These are phyloP conservation scores for Myxozyma monticola DNA, from an alignment of 805 yeast genomes.

Conservation along the genomic window DNA sequence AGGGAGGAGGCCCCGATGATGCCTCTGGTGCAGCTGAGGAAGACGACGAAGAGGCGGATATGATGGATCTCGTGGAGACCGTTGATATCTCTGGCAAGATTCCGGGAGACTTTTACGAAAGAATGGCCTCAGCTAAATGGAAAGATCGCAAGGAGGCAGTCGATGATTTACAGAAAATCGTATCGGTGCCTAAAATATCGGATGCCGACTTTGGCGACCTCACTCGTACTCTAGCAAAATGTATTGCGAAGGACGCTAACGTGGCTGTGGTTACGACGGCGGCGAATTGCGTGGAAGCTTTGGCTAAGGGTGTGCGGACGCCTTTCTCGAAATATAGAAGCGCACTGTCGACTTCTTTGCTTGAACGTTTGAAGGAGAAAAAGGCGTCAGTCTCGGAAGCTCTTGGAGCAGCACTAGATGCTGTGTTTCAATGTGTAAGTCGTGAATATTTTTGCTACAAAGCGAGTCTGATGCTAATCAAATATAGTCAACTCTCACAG, in stretches of 20 bases:
- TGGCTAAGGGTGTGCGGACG: slow-evolving; percentile 66
- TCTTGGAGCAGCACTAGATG: slow-evolving; percentile 63
- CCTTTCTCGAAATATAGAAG: slow-evolving; percentile 57
- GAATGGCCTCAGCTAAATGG: slow-evolving; percentile 73
- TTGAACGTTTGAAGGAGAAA: slow-evolving; percentile 87
- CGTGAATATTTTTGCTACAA: not conserved
- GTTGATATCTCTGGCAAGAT: slow-evolving; percentile 64
- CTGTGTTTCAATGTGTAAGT: slow-evolving; percentile 49
- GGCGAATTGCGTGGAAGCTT: slow-evolving; percentile 58
- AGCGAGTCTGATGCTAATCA: not conserved
- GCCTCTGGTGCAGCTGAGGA: slow-evolving; percentile 31
- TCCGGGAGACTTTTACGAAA: slow-evolving; percentile 59
- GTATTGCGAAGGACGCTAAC: slow-evolving; percentile 79
- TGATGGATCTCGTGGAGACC: slow-evolving; percentile 70
- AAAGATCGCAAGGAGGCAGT: slow-evolving; percentile 86
- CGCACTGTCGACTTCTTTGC: slow-evolving; percentile 56
- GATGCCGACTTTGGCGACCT: slow-evolving; percentile 63
- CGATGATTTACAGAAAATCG: slow-evolving; percentile 51
- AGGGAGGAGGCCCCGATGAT: slow-evolving; percentile 18
- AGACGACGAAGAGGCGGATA: slow-evolving; percentile 53
- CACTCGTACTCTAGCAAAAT: slow-evolving; percentile 62
- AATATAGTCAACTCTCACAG: slow-evolving; percentile 47
- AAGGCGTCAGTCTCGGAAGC: slow-evolving; percentile 76
- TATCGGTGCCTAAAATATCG: slow-evolving; percentile 53
- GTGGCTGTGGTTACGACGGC: slow-evolving; percentile 81